These are phyloP conservation scores for Alternaria sp. DNA, from an alignment of 2,329 filamentous ascomycete species.

Conservation along the genomic window DNA sequence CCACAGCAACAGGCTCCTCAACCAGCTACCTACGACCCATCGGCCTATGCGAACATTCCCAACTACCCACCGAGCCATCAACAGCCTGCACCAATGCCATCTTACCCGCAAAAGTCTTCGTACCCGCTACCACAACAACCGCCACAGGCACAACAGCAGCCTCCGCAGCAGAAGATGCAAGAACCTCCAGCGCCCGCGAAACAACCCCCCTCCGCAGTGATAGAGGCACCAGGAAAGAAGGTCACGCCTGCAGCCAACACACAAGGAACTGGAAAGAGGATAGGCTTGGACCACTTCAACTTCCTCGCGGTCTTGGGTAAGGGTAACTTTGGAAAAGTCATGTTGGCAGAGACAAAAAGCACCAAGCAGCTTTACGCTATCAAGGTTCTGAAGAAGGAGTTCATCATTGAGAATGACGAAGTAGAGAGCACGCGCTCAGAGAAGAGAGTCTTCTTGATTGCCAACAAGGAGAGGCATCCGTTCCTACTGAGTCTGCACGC, in stretches of 20 bases:
- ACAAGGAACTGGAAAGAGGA: conserved; percentile 79
- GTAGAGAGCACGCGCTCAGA: conserved; percentile 97
- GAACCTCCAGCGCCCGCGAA: conserved; percentile 40
- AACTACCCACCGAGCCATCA: conserved; percentile 45
- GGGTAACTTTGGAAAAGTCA: conserved; percentile 99
- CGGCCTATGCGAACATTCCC: conserved; percentile 69
- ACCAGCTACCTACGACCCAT: conserved; percentile 76
- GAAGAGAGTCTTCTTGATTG: conserved; percentile 95
- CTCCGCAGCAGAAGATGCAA: conserved; percentile 51
- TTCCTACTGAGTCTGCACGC: conserved; percentile 95
- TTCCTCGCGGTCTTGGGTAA: conserved; percentile 98
- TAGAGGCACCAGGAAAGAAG: conserved; percentile 57
- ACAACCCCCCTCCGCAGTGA: conserved; percentile 43
- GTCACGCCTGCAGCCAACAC: conserved; percentile 72
- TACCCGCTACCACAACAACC: conserved; percentile 51
- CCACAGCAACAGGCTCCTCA: conserved; percentile 55
- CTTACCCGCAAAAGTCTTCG: conserved; percentile 48
- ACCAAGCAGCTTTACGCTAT: conserved; percentile 94
- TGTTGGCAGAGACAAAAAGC: conserved; percentile 96
- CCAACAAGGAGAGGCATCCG: conserved; percentile 95
- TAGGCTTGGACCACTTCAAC: conserved; percentile 98
- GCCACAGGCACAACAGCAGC: conserved; percentile 60
- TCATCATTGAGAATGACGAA: conserved; percentile 99
- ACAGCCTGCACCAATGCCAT: conserved; percentile 41
- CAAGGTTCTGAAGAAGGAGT: conserved; percentile 99